A percentile compares a stretch with the other conserved stretches of the same genome.
phyloP scores from a whole-genome alignment of 1,284 basidiomycete species.

The Neonothopanus nambi region DNA sequence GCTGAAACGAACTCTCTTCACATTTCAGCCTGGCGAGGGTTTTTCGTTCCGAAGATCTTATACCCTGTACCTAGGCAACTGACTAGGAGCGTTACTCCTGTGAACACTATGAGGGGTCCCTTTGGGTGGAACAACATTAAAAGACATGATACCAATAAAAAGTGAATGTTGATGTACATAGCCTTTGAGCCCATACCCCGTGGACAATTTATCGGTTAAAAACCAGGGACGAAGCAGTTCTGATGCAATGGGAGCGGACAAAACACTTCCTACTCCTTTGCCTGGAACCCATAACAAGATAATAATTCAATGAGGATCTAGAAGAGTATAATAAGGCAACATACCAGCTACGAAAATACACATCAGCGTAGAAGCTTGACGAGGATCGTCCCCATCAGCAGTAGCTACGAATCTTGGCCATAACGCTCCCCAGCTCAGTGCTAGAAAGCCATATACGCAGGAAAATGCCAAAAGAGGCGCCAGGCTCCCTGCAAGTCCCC shows the following conservation, averaged over 20 bases:
- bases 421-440: slow-evolving; percentile 13
- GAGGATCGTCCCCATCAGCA: slow-evolving; percentile 11
- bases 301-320: neutral
- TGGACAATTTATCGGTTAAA: slow-evolving; percentile 9
- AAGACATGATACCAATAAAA: neutral
- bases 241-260: slow-evolving; percentile 16
- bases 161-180: slow-evolving; percentile 4
- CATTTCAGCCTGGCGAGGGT: too few species aligned
- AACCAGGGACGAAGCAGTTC: slow-evolving; percentile 14
- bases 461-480: slow-evolving; percentile 11
- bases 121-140: neutral
- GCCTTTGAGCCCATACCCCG: slow-evolving; percentile 15
- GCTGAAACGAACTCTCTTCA: too few species aligned
- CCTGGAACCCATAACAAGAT: neutral
- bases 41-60: neutral
- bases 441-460: slow-evolving; percentile 12
- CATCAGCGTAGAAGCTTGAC: slow-evolving; percentile 11
- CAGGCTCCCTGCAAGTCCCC: slow-evolving; percentile 8
- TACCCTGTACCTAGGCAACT: slow-evolving; percentile 7
- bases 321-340: neutral
- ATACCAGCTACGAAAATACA: slow-evolving; percentile 15
- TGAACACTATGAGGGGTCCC: slow-evolving; percentile 10
- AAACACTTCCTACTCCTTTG: slow-evolving; percentile 12
- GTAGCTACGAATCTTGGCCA: slow-evolving; percentile 15
- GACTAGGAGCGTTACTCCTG: slow-evolving; percentile 1